Evolutionary conservation across 441 rosid species (phyloP).

Genomic region (Populus hybrid): DNA sequence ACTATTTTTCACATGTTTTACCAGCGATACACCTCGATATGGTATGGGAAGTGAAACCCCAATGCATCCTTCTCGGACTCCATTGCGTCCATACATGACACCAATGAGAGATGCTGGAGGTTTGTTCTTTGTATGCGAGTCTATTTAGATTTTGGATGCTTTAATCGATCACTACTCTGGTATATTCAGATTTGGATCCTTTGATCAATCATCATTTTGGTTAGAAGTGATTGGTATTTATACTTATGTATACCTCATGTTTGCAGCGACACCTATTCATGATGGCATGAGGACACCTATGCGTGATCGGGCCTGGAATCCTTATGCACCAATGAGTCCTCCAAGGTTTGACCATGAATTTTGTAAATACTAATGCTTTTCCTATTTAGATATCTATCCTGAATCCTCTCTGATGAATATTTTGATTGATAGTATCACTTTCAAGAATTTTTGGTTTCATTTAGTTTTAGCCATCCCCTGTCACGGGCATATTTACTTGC

Average conservation of each 20-base stretch:
- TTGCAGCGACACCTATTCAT: conserved; percentile 89
- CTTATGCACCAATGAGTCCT: conserved; percentile 96
- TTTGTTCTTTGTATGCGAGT: conserved; percentile 21
- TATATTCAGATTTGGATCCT: neutral
- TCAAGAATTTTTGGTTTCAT: too few species aligned
- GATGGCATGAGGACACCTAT: conserved; percentile 99
- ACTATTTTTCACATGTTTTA: conserved; percentile 12
- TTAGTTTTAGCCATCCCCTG: too few species aligned
- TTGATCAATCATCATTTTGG: neutral
- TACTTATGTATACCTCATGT: neutral
- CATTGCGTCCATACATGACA: conserved; percentile 86
- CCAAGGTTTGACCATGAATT: conserved; percentile 58
- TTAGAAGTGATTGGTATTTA: neutral
- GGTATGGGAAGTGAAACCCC: conserved; percentile 98
- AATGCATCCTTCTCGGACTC: conserved; percentile 96
- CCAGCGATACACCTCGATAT: conserved; percentile 72
- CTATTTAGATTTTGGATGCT: neutral
- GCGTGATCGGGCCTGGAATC: conserved; percentile 99
- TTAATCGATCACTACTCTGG: too few species aligned
- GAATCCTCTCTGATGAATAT: too few species aligned
- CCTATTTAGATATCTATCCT: too few species aligned
- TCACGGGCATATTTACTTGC: too few species aligned
- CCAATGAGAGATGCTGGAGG: conserved; percentile 97
- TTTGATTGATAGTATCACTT: too few species aligned
- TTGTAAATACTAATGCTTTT: too few species aligned